Percentiles rank a stretch among this genome's conserved stretches.
Evolutionary conservation across 352 stramenopile species (phyloP).

Genomic region (Globisporangium carolinianum): DNA sequence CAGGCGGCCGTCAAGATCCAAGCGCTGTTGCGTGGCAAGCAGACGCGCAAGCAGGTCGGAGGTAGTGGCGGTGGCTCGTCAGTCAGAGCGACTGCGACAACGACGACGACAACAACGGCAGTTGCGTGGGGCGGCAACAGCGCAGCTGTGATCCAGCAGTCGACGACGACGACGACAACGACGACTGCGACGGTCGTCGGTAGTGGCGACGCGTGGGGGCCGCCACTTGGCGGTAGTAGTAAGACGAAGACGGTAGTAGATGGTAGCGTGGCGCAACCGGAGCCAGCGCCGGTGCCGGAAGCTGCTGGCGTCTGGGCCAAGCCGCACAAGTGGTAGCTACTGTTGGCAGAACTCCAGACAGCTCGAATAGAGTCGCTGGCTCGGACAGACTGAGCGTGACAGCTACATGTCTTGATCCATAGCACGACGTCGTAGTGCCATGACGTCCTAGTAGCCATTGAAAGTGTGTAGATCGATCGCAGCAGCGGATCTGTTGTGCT

Average conservation of each 20-base stretch:
- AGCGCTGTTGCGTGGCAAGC: conserved; percentile 44
- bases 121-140: conserved; percentile 12
- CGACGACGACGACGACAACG: conserved; percentile 1
- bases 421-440: too few species aligned
- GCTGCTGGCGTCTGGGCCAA: conserved; percentile 42
- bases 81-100: neutral
- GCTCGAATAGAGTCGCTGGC: too few species aligned
- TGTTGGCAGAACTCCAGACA: too few species aligned
- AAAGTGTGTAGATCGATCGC: too few species aligned
- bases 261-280: neutral
- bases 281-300: conserved; percentile 1
- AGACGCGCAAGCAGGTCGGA: conserved; percentile 25
- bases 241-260: neutral
- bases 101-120: conserved; percentile 6
- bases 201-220: conserved; percentile 9
- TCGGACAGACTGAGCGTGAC: too few species aligned
- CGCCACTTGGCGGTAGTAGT: conserved; percentile 13
- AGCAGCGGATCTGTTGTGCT: too few species aligned
- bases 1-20: conserved; percentile 78
- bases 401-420: too few species aligned
- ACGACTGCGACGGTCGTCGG: conserved; percentile 12
- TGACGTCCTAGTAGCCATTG: too few species aligned
- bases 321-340: conserved; percentile 50
- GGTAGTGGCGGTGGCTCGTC: conserved; percentile 10
- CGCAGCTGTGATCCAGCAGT: conserved; percentile 5